Percentiles rank a stretch among this genome's conserved stretches.
Conservation (phyloP, 345 rosid species). For the Excoecaria agallocha region DNA sequence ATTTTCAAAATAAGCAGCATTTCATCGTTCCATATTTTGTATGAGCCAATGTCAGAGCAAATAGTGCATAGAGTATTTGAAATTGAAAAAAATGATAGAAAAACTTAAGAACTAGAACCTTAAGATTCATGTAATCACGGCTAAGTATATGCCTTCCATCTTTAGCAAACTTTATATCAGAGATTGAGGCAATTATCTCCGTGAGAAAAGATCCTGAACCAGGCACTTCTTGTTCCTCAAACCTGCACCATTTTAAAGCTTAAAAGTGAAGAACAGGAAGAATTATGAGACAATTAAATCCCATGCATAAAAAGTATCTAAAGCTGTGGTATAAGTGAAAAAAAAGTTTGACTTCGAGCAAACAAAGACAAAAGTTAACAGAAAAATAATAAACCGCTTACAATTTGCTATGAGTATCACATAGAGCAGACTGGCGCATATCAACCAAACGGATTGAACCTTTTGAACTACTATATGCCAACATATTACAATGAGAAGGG, state of each 20-base stretch:
- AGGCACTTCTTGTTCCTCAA: slow-evolving; percentile 80
- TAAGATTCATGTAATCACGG: slow-evolving; percentile 97
- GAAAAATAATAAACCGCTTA: slow-evolving; percentile 30
- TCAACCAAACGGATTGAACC: slow-evolving; percentile 93
- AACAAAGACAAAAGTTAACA: background rate
- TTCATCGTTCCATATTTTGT: background rate
- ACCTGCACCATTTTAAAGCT: slow-evolving; percentile 39
- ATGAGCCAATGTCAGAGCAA: slow-evolving; percentile 2
- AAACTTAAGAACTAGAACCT: slow-evolving; percentile 41
- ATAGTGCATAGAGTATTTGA: background rate
- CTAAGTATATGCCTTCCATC: slow-evolving; percentile 82
- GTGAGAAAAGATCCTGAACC: slow-evolving; percentile 82
- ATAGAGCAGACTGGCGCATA: slow-evolving; percentile 92
- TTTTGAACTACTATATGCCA: slow-evolving; percentile 98
- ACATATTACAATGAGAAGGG: slow-evolving; percentile 83
- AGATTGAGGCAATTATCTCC: slow-evolving; percentile 90
- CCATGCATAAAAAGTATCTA: background rate
- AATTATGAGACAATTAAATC: background rate
- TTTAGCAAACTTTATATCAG: slow-evolving; percentile 81
- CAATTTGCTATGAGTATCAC: slow-evolving; percentile 91
- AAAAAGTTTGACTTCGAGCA: background rate
- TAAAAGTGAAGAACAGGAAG: background rate
- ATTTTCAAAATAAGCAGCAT: background rate
- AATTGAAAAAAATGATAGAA: background rate
- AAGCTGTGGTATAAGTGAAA: background rate